These are phyloP conservation scores for Talaromyces sp. DNA, from an alignment of 2,329 filamentous ascomycete species.

Conservation along the genomic window DNA sequence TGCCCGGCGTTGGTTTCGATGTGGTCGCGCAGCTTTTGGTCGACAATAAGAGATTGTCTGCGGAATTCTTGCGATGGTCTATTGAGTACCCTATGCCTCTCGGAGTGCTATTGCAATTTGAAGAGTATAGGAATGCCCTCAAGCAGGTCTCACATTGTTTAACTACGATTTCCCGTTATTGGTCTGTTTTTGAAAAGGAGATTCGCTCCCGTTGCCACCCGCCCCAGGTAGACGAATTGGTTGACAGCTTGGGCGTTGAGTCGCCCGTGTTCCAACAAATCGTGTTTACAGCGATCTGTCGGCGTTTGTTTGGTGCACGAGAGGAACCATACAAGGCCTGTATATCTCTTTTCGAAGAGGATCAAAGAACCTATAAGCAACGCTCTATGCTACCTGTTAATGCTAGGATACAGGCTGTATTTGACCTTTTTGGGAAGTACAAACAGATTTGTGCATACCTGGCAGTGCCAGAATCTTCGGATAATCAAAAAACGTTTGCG, in stretches of 20 bases:
- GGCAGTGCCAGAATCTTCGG: neutral
- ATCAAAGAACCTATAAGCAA: conserved; percentile 22
- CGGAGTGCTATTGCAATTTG: conserved; percentile 27
- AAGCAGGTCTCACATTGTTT: conserved; percentile 46
- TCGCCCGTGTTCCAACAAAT: conserved; percentile 55
- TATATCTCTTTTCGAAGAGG: conserved; percentile 22
- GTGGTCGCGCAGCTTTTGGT: conserved; percentile 47
- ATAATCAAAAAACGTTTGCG: neutral
- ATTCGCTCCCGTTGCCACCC: conserved; percentile 46
- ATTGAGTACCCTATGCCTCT: conserved; percentile 46
- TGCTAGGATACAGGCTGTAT: conserved; percentile 21
- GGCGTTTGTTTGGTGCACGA: conserved; percentile 24
- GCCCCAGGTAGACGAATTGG: conserved; percentile 57
- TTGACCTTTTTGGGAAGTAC: conserved; percentile 22
- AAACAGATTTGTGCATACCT: conserved; percentile 16
- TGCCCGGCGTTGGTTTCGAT: conserved; percentile 29
- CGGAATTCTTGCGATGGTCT: conserved; percentile 45
- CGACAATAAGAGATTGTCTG: conserved; percentile 43
- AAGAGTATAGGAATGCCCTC: conserved; percentile 33
- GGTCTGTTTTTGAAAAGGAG: conserved; percentile 37
- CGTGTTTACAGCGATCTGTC: conserved; percentile 46
- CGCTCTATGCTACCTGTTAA: conserved; percentile 17
- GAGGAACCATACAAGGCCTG: conserved; percentile 21
- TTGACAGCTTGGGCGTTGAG: conserved; percentile 45
- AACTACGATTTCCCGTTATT: conserved; percentile 42